phyloP scores from a whole-genome alignment of 164 flowering plant species.

The Warburgia ugandensis region DNA sequence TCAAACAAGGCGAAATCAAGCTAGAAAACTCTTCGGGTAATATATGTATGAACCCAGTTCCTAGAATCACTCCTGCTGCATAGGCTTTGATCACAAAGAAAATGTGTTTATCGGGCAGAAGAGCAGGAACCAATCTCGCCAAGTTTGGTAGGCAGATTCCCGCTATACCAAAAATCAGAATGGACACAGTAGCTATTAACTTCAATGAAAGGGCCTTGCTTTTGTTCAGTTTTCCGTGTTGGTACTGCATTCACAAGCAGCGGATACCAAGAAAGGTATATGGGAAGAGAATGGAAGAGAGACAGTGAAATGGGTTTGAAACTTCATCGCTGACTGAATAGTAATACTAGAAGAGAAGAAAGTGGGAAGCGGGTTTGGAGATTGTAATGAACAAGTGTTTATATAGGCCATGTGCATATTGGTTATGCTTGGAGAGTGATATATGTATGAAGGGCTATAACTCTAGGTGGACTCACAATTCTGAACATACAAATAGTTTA shows the following conservation, averaged over 20 bases:
- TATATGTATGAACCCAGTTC: slow-evolving; percentile 34
- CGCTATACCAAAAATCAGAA: slow-evolving; percentile 20
- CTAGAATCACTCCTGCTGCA: slow-evolving; percentile 39
- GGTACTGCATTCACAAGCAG: slow-evolving; percentile 25
- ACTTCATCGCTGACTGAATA: too few relatives aligned
- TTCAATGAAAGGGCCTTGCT: slow-evolving; percentile 20
- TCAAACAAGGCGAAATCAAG: slow-evolving; percentile 23
- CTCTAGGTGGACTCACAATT: too few relatives aligned
- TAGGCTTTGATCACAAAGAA: slow-evolving; percentile 38
- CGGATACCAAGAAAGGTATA: slow-evolving; percentile 10
- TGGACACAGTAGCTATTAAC: slow-evolving; percentile 20
- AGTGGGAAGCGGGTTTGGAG: too few relatives aligned
- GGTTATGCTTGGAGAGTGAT: too few relatives aligned
- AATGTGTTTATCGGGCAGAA: slow-evolving; percentile 22
- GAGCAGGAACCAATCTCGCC: slow-evolving; percentile 17
- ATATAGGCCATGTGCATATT: too few relatives aligned
- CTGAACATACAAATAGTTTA: too few relatives aligned
- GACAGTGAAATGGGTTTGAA: not conserved
- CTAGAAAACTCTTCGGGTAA: slow-evolving; percentile 31
- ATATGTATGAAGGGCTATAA: too few relatives aligned
- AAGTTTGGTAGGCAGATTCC: slow-evolving; percentile 29
- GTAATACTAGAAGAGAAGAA: not conserved
- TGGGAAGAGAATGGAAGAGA: not conserved
- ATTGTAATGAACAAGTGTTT: too few relatives aligned
- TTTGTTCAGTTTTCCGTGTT: not conserved